These are phyloP conservation scores for Phanerochaete sordida DNA, from an alignment of 768 basidiomycete genomes.

Conservation along the genomic window DNA sequence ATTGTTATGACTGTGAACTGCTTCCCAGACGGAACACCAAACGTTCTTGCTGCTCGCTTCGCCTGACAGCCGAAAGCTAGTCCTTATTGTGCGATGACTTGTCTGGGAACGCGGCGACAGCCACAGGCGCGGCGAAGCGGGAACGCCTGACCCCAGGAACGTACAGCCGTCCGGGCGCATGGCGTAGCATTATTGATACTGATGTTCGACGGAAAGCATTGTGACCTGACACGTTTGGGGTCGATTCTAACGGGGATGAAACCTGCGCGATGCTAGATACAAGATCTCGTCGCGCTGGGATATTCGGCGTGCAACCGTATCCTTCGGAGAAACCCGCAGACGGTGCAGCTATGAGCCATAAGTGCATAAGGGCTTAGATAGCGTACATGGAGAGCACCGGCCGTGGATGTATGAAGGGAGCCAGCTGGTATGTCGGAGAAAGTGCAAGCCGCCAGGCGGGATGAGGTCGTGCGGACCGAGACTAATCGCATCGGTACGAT, in stretches of 20 bases:
- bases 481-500: constrained; percentile 14
- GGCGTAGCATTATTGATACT: background rate
- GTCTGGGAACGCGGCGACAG: background rate
- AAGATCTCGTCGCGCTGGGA: background rate
- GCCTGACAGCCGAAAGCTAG: background rate
- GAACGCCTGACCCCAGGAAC: background rate
- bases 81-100: background rate
- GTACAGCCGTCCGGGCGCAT: background rate
- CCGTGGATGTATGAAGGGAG: background rate
- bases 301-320: background rate
- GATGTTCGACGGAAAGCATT: background rate
- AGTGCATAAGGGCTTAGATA: constrained; percentile 1
- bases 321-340: background rate
- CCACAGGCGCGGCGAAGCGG: background rate
- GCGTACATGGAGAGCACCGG: constrained; percentile 2
- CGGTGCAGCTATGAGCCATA: background rate
- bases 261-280: no score
- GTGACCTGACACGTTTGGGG: background rate
- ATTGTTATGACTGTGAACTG: no score
- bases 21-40: no score
- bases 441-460: background rate
- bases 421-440: background rate
- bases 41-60: no score
- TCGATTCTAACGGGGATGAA: background rate
- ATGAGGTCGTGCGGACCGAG: background rate